A percentile compares a stretch with the other conserved stretches of the same genome.
Conservation (phyloP, 1,139 yeast species). For the Saccharomyces pastorianus region DNA sequence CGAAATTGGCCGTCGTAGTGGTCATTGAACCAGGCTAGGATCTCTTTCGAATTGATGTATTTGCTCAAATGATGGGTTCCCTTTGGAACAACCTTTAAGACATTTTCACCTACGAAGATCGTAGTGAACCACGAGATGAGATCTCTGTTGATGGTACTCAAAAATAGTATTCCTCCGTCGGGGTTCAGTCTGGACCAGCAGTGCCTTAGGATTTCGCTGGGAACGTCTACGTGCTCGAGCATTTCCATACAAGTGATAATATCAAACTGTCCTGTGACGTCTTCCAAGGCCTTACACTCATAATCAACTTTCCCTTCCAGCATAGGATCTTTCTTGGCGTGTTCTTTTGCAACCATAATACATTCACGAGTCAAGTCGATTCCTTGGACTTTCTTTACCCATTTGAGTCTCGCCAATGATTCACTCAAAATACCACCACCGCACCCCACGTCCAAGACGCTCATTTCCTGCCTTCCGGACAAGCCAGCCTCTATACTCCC, state of each 20-base stretch:
- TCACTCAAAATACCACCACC: conserved; percentile 95
- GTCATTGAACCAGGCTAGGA: conserved; percentile 54
- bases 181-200: conserved; percentile 63
- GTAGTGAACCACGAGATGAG: conserved; percentile 89
- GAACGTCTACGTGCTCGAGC: conserved; percentile 87
- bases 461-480: conserved; percentile 33
- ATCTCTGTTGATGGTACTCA: conserved; percentile 89
- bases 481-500: conserved; percentile 39
- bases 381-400: conserved; percentile 60
- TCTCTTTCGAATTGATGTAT: conserved; percentile 71
- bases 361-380: conserved; percentile 83
- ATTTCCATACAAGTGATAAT: conserved; percentile 87
- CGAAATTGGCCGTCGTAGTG: conserved; percentile 40
- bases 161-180: conserved; percentile 60
- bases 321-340: conserved; percentile 57
- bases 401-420: conserved; percentile 69
- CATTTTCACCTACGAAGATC: conserved; percentile 78
- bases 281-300: conserved; percentile 53
- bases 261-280: conserved; percentile 49
- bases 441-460: conserved; percentile 84
- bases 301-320: conserved; percentile 50
- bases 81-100: conserved; percentile 72
- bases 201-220: conserved; percentile 58
- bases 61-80: conserved; percentile 88
- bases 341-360: conserved; percentile 67